Evolutionary conservation across 345 rosid species (phyloP).

Genomic region (Nephelium lappaceum): DNA sequence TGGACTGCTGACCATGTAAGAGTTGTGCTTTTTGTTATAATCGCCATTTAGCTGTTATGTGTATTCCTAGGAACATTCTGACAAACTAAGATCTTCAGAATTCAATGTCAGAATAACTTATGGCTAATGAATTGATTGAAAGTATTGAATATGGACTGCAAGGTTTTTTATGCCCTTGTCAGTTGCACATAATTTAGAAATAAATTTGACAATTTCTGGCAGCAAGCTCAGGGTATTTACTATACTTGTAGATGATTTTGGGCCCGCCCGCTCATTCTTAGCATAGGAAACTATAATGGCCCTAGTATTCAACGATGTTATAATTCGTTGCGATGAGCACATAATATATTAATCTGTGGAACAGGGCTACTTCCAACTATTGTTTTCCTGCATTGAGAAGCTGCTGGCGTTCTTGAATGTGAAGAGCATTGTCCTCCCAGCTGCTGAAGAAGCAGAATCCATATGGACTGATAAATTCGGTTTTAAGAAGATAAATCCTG

Average conservation of each 20-base stretch:
- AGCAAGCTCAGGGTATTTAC: background rate
- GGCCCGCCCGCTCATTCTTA: background rate
- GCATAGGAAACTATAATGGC: background rate
- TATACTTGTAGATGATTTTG: background rate
- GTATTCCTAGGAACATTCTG: background rate
- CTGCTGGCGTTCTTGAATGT: constrained; percentile 61
- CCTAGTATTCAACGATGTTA: background rate
- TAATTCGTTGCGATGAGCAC: background rate
- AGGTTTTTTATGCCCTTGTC: background rate
- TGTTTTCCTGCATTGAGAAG: constrained; percentile 75
- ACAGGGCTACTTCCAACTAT: constrained; percentile 77
- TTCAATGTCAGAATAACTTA: background rate
- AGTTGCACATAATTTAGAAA: background rate
- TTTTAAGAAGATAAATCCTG: constrained; percentile 53
- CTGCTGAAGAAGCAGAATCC: constrained; percentile 84
- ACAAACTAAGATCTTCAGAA: background rate
- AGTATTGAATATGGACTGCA: background rate
- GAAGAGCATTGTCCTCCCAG: constrained; percentile 69
- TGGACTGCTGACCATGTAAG: background rate
- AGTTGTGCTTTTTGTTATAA: background rate
- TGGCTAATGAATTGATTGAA: background rate
- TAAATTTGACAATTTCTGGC: background rate
- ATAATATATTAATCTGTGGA: background rate
- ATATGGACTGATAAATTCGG: constrained; percentile 81
- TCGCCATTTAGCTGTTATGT: background rate